phyloP scores from a whole-genome alignment of 805 yeast genomes.

The Pichia phayaonensis region DNA sequence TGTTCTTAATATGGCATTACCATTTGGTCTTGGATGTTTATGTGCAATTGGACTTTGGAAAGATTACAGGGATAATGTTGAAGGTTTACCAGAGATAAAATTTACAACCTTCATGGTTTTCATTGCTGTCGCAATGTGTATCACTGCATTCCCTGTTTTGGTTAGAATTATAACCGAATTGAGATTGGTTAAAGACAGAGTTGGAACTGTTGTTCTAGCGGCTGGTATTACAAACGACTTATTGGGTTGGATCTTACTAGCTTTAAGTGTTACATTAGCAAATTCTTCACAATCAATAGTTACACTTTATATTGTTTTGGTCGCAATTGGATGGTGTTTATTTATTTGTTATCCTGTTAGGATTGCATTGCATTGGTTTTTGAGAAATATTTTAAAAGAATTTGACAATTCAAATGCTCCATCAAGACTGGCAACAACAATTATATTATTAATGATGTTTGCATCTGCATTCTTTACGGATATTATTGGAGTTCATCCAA shows the following conservation, averaged over 20 bases:
- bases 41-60: conserved; percentile 62
- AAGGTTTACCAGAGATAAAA: conserved; percentile 32
- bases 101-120: conserved; percentile 75
- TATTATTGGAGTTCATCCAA: conserved; percentile 79
- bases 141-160: conserved; percentile 80
- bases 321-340: conserved; percentile 63
- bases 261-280: conserved; percentile 68
- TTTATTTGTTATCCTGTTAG: conserved; percentile 52
- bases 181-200: conserved; percentile 61
- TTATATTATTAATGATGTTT: conserved; percentile 49
- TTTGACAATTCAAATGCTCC: conserved; percentile 51
- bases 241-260: conserved; percentile 74
- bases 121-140: conserved; percentile 75
- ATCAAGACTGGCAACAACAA: conserved; percentile 50
- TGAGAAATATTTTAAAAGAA: conserved; percentile 35
- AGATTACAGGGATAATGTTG: conserved; percentile 36
- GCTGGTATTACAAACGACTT: conserved; percentile 80
- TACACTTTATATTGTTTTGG: conserved; percentile 60
- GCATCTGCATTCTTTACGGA: conserved; percentile 72
- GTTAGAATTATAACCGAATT: conserved; percentile 73
- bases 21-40: conserved; percentile 73
- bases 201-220: conserved; percentile 65
- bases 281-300: conserved; percentile 62
- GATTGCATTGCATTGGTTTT: conserved; percentile 35
- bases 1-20: conserved; percentile 62